These are phyloP conservation scores for Nannizzia gypsea DNA, from an alignment of 2,329 filamentous ascomycete species.

Conservation along the genomic window DNA sequence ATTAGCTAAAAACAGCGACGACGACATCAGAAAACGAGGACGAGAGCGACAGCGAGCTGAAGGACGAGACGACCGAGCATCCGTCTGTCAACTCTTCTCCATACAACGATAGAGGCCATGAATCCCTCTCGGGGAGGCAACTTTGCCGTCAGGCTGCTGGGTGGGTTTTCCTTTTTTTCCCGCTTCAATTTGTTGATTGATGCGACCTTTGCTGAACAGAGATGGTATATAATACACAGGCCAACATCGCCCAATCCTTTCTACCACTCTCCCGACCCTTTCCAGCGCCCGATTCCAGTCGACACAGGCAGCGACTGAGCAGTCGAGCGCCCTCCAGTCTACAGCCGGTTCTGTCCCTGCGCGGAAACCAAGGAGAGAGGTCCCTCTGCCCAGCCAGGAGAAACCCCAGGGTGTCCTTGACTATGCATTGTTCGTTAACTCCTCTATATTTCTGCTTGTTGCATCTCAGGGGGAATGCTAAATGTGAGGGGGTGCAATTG, in stretches of 20 bases:
- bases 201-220: background rate
- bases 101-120: background rate
- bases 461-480: slow-evolving; percentile 3
- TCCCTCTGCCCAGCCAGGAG: slow-evolving; percentile 39
- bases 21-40: background rate
- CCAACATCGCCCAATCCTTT: slow-evolving; percentile 4
- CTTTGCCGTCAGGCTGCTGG: slow-evolving; percentile 4
- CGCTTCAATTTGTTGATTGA: background rate
- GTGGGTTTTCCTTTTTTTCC: background rate
- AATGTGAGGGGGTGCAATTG: background rate
- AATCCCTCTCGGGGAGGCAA: slow-evolving; percentile 2
- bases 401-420: slow-evolving; percentile 41
- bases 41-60: background rate
- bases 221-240: background rate
- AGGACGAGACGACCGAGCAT: background rate
- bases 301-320: background rate
- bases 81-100: background rate
- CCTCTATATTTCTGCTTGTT: background rate
- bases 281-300: slow-evolving; percentile 3
- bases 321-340: background rate
- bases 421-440: slow-evolving; percentile 36
- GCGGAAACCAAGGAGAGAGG: slow-evolving; percentile 37
- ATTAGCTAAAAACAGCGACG: background rate
- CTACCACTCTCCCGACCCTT: background rate
- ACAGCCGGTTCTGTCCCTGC: slow-evolving; percentile 1